Base-by-base conservation (phyloP, 2,329 filamentous ascomycete species). In the Neonectria hederae region DNA sequence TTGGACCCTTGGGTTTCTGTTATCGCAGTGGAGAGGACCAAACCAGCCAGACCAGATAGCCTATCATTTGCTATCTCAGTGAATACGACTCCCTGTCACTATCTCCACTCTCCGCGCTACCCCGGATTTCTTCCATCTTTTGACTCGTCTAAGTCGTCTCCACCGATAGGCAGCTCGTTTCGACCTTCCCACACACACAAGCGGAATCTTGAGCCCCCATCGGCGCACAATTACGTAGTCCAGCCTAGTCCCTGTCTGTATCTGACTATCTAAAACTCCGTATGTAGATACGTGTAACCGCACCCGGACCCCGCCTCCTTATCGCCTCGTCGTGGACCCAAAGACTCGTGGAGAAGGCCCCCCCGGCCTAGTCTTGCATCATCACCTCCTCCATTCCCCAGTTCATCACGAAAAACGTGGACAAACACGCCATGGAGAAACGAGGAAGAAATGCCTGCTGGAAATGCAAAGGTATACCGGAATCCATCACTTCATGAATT, bases 401-500 rank as follows among this genome's bases (percentile, higher is more conserved):
- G n/a, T 28, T 30, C 14, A n/a, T 52, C 45, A 26, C 26, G n/a
- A 30, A 32, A 10, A 19, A 32, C 4, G 42, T 56, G 43, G 26
- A 24, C 40, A 55, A 38, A 56, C 28, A 56, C n/a, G 26, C 38
- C 59, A 62, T 54, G 53, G 59, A 62, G 59, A 62, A 57, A 51
- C 59, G 59, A 32, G 53, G 43, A 32, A 57, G 59, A 35, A 62
- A 62, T 57, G 59, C 59, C 26, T 62, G 59, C 11, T 62, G 59
- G 59, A 62, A 52, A 28, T 62, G 59, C 53, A 62, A 57, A 43
- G 59, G 59, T 62, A 62, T 21, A 22, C 38, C 42, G 6, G 30
- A n/a, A 21, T 17, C 30, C 30, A 6, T 32, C 49, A 14, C 43
- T 19, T 48, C 43, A 7, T 5, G 6, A 48, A 14, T 26, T 26